These are phyloP conservation scores for Cynara cardunculus DNA, from an alignment of 129 eudicot genomes.

Conservation along the genomic window DNA sequence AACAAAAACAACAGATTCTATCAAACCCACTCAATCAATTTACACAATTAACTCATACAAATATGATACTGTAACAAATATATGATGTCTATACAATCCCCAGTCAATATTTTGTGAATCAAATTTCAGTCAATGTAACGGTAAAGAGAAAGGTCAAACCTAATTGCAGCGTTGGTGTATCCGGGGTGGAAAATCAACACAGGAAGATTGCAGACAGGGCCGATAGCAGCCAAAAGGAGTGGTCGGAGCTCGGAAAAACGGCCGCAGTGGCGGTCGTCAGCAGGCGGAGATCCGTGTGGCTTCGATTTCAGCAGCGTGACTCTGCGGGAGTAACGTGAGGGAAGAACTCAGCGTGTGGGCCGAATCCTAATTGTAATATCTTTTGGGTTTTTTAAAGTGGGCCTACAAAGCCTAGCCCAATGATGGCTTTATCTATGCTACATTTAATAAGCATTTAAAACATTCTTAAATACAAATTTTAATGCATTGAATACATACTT, in stretches of 20 bases:
- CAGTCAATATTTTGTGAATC: too few relatives aligned
- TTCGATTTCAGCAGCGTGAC: neutral
- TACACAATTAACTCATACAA: neutral
- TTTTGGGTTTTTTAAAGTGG: neutral
- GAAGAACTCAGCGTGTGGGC: neutral
- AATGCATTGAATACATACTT: too few relatives aligned
- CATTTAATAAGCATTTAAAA: too few relatives aligned
- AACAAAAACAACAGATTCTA: neutral
- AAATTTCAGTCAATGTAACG: neutral
- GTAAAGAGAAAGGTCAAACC: neutral
- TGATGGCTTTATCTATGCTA: neutral
- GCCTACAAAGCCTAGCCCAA: neutral
- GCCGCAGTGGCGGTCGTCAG: neutral
- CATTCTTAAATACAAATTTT: too few relatives aligned
- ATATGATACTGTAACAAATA: neutral
- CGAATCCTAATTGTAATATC: neutral
- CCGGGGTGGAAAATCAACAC: neutral
- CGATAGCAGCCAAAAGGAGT: neutral
- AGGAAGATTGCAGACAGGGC: neutral
- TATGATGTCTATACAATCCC: neutral
- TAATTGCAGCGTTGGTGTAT: neutral
- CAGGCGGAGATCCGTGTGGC: neutral
- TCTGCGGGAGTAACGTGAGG: neutral
- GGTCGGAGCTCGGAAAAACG: neutral
- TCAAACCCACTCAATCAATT: neutral